Conservation (phyloP, 1,284 basidiomycete species). For the Trametes pubescens region DNA sequence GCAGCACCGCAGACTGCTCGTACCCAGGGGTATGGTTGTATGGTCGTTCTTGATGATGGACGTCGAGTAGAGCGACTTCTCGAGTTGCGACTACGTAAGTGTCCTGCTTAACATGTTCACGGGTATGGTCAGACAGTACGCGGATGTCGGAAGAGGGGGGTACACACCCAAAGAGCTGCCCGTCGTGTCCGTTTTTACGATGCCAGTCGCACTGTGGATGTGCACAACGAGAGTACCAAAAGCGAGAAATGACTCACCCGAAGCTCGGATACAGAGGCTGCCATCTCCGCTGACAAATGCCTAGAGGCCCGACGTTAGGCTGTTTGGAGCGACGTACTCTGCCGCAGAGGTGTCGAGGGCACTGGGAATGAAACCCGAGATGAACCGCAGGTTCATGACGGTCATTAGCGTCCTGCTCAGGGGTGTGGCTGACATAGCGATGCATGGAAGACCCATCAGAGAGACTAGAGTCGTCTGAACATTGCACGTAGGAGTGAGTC, state of each 20-base stretch:
- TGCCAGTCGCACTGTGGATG: constrained; percentile 68
- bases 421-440: constrained; percentile 79
- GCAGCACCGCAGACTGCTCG: constrained; percentile 77
- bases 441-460: constrained; percentile 80
- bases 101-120: constrained; percentile 40
- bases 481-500: constrained; percentile 23
- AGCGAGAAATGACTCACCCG: too few species aligned
- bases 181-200: constrained; percentile 69
- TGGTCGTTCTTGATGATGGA: constrained; percentile 73
- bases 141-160: constrained; percentile 21
- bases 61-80: constrained; percentile 77
- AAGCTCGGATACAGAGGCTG: too few species aligned
- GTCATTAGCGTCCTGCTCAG: constrained; percentile 76
- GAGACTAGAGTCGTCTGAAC: constrained; percentile 60
- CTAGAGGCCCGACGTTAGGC: constrained; percentile 78
- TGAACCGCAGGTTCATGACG: constrained; percentile 81
- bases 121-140: constrained; percentile 1
- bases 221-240: constrained; percentile 75
- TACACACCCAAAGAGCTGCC: constrained; percentile 66
- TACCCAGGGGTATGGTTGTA: constrained; percentile 77
- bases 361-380: constrained; percentile 80
- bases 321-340: constrained; percentile 74
- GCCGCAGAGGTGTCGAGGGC: constrained; percentile 74
- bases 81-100: constrained; percentile 48
- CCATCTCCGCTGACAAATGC: constrained; percentile 67